Conservation (phyloP, 768 basidiomycete genomes). For the Kwoniella dejecticola region DNA sequence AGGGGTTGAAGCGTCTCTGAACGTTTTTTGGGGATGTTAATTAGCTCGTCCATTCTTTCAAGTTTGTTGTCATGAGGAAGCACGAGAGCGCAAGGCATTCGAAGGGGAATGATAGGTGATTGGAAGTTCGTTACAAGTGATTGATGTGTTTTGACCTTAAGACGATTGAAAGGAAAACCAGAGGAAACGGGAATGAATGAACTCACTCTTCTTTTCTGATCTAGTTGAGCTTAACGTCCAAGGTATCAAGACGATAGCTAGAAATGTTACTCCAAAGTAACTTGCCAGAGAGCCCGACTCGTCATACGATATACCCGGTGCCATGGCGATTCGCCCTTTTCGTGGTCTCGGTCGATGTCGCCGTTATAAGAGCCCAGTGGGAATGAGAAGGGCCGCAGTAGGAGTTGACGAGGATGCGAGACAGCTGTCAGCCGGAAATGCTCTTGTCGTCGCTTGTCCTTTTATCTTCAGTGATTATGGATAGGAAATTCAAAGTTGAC, state of each 20-base stretch:
- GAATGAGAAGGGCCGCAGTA: not conserved
- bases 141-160: too few species aligned
- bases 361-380: too few species aligned
- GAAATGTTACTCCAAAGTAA: slow-evolving; percentile 88
- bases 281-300: slow-evolving; percentile 54
- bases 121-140: too few species aligned
- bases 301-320: slow-evolving; percentile 56
- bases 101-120: too few species aligned
- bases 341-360: too few species aligned
- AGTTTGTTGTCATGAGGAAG: too few species aligned
- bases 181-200: too few species aligned
- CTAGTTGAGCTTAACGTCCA: slow-evolving; percentile 58
- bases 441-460: not conserved
- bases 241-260: slow-evolving; percentile 79
- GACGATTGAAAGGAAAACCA: too few species aligned
- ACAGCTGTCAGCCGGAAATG: not conserved
- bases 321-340: slow-evolving; percentile 17
- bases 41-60: too few species aligned
- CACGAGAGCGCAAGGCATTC: too few species aligned
- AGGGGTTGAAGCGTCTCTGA: slow-evolving; percentile 61
- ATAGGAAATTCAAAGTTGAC: not conserved
- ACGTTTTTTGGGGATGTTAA: too few species aligned
- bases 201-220: slow-evolving; percentile 57
- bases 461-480: not conserved
- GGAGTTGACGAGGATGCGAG: not conserved